Evolutionary conservation across 2,329 filamentous ascomycete species (phyloP).

Genomic region (Fusarium phyllophilum): DNA sequence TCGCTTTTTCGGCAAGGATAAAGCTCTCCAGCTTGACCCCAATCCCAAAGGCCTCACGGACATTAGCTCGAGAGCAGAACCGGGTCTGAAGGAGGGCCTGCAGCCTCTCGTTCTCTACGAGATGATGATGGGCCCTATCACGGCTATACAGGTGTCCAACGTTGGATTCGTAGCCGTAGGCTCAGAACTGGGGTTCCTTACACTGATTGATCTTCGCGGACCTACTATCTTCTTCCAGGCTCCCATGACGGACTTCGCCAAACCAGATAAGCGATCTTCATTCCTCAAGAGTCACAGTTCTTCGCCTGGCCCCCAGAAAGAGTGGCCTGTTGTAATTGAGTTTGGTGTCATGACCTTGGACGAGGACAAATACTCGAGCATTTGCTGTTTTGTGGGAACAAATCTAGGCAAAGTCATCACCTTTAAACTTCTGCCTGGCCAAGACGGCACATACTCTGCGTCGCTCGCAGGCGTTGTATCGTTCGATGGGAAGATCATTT

Average conservation of each 20-base stretch:
- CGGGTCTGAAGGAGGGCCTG: slow-evolving; percentile 78
- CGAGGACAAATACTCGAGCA: slow-evolving; percentile 94
- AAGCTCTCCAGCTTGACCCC: slow-evolving; percentile 59
- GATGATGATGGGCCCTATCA: slow-evolving; percentile 84
- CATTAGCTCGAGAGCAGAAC: slow-evolving; percentile 78
- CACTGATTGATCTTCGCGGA: slow-evolving; percentile 87
- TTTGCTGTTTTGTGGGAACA: slow-evolving; percentile 91
- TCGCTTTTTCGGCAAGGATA: slow-evolving; percentile 73
- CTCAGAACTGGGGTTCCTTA: slow-evolving; percentile 83
- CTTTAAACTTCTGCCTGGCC: slow-evolving; percentile 87
- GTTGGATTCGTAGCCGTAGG: slow-evolving; percentile 91
- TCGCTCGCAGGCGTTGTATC: slow-evolving; percentile 74
- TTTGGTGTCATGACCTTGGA: slow-evolving; percentile 95
- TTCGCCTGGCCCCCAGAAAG: slow-evolving; percentile 58
- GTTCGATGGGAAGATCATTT: slow-evolving; percentile 76
- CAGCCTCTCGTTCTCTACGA: slow-evolving; percentile 84
- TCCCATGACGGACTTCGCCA: slow-evolving; percentile 77
- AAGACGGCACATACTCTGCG: slow-evolving; percentile 73
- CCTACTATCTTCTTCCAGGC: slow-evolving; percentile 84
- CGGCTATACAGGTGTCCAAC: slow-evolving; percentile 84
- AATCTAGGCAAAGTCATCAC: slow-evolving; percentile 85
- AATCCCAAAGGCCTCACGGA: slow-evolving; percentile 78
- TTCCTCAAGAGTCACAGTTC: slow-evolving; percentile 65
- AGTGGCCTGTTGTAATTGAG: slow-evolving; percentile 85
- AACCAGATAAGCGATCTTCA: slow-evolving; percentile 79